Evolutionary conservation across 106 monocot species (phyloP).

Genomic region (Dactylorhiza incarnata): DNA sequence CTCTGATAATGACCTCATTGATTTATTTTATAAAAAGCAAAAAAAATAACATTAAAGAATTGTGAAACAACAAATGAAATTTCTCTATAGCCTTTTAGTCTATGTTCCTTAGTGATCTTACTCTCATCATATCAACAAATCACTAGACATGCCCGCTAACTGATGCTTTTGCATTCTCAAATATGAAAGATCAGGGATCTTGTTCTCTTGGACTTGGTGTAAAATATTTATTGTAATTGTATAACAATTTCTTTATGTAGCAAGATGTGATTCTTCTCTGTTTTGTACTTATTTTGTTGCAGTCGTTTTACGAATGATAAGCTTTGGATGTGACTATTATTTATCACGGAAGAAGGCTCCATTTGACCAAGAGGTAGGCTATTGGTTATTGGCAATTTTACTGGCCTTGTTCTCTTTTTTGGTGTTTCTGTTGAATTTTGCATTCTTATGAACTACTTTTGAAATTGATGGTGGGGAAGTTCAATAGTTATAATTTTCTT

Average conservation of each 20-base stretch:
- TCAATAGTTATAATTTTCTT: not conserved
- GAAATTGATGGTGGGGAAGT: not conserved
- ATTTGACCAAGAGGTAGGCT: conserved; percentile 70
- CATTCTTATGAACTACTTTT: not conserved
- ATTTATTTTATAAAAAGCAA: not conserved
- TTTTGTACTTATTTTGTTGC: conserved; percentile 6
- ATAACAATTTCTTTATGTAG: not conserved
- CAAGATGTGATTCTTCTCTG: not conserved
- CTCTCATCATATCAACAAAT: not conserved
- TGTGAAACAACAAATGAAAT: not conserved
- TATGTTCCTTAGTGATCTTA: not conserved
- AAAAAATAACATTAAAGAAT: not conserved
- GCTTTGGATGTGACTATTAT: conserved; percentile 91
- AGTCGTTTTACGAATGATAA: conserved; percentile 94
- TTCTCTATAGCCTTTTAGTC: not conserved
- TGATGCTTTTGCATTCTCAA: not conserved
- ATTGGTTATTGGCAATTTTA: conserved; percentile 4
- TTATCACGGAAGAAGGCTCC: conserved; percentile 35
- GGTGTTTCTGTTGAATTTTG: not conserved
- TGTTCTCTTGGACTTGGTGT: not conserved
- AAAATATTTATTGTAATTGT: not conserved
- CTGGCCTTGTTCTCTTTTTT: not conserved
- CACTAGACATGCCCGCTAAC: not conserved
- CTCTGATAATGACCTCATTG: not conserved
- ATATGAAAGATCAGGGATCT: not conserved